Evolutionary conservation across 805 yeast species (phyloP), one percentile per base, ranked within the genome.

Genomic region (Tetrapisispora arboricola): DNA sequence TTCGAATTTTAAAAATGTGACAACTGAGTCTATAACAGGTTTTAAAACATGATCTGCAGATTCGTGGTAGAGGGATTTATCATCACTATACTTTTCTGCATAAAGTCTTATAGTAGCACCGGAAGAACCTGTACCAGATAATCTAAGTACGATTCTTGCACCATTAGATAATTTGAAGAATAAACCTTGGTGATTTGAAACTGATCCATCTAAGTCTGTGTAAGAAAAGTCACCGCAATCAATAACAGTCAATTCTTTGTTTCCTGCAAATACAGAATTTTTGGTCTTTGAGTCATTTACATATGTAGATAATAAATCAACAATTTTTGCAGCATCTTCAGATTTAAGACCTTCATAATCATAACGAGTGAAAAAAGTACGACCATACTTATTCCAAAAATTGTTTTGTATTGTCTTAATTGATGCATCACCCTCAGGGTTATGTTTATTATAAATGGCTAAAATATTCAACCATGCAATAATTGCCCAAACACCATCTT

Each of bases 401-500:
- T 77, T 75, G 32, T 71, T 64, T 70, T 90, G 97, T 44, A 90
- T 90, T 34, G 75, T 72, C 50, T 76, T 75, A 54, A 92, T 86
- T 20, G 94, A 74, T 16, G 82, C 80, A 40, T 67, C 70, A 28
- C 61, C 63, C 22, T 68, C 70, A 39, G 85, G 82, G 55, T 79
- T 70, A 39, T 66, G 57, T 52, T 72, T 68, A 53, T 78, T 77
- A 60, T 83, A 87, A 38, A 80, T 86, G 16, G 97, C 97, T 55
- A 92, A 72, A 42, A 92, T 84, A 57, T 92, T 92, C 58, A 92
- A 75, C 98, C 98, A 92, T 3, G 98, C 97, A 47, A 86, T 75
- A 55, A 92, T 76, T 24, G 97, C 98, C 98, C 98, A 92, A 44
- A 92, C 65, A 46, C 98, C 98, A 66, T 92, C 98, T 64, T 92